These are phyloP conservation scores for Phyllosticta ampelicida DNA, from an alignment of 2,329 filamentous ascomycete genomes.

Conservation along the genomic window DNA sequence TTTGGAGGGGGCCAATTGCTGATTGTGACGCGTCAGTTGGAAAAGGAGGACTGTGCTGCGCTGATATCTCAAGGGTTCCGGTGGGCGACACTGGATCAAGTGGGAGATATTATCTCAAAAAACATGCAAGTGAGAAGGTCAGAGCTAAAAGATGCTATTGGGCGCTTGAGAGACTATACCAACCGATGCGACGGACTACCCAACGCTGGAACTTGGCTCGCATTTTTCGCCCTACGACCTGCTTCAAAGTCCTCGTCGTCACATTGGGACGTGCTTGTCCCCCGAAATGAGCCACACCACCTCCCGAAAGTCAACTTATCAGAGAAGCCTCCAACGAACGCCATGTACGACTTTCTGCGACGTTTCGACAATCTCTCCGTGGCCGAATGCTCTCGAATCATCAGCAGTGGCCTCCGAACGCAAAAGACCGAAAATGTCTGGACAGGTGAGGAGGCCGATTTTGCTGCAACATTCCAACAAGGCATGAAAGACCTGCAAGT, in stretches of 20 bases:
- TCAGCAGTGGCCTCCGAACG: constrained; percentile 3
- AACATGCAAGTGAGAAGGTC: constrained; percentile 62
- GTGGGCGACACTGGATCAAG: constrained; percentile 52
- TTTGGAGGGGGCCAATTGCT: constrained; percentile 68
- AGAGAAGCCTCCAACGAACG: constrained; percentile 18
- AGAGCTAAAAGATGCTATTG: constrained; percentile 51
- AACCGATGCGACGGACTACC: constrained; percentile 28
- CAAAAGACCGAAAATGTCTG: constrained; percentile 8
- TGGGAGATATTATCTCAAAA: constrained; percentile 56
- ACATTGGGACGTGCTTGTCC: constrained; percentile 37
- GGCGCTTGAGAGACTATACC: constrained; percentile 52
- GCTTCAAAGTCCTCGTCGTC: constrained; percentile 27
- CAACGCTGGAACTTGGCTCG: constrained; percentile 17
- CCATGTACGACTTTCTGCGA: constrained; percentile 22
- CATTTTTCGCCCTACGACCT: constrained; percentile 30
- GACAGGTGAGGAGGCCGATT: constrained; percentile 23
- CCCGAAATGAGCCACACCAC: constrained; percentile 28
- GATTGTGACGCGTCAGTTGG: constrained; percentile 60
- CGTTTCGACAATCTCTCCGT: constrained; percentile 15
- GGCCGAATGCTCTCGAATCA: constrained; percentile 14
- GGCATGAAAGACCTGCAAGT: constrained; percentile 20
- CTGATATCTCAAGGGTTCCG: constrained; percentile 64
- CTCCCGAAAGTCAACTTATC: constrained; percentile 35
- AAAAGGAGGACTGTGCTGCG: constrained; percentile 48
- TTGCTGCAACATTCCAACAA: constrained; percentile 25